Percentiles rank a stretch among this genome's conserved stretches.
phyloP scores from a whole-genome alignment of 148 eudicot species.

The Pharnaceum exiguum region DNA sequence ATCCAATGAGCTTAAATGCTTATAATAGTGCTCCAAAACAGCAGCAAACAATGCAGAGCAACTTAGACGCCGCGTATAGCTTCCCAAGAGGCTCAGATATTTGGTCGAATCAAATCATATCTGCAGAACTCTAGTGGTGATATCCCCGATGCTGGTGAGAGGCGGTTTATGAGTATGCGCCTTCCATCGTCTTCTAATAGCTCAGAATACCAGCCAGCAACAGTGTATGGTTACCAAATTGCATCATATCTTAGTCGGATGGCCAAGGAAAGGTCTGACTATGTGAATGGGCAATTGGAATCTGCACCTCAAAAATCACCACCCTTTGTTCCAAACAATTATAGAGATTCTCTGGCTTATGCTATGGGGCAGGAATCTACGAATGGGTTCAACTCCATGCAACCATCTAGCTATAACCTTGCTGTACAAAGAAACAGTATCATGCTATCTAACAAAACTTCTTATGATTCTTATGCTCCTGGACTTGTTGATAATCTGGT shows the following conservation, averaged over 20 bases:
- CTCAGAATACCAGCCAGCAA: slow-evolving; percentile 73
- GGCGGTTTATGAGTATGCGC: slow-evolving; percentile 75
- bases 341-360: slow-evolving; percentile 44
- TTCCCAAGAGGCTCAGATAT: slow-evolving; percentile 42
- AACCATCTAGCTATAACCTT: slow-evolving; percentile 60
- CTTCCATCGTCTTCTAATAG: slow-evolving; percentile 62
- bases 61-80: slow-evolving; percentile 43
- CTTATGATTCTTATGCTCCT: slow-evolving; percentile 32
- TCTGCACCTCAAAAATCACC: slow-evolving; percentile 34
- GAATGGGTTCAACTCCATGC: slow-evolving; percentile 38
- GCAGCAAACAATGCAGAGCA: slow-evolving; percentile 29
- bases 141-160: slow-evolving; percentile 52
- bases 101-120: slow-evolving; percentile 49
- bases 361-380: slow-evolving; percentile 38
- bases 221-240: slow-evolving; percentile 76
- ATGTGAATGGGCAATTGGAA: slow-evolving; percentile 41
- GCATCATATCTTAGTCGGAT: slow-evolving; percentile 47
- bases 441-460: slow-evolving; percentile 43
- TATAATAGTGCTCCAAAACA: slow-evolving; percentile 38
- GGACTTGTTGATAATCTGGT: slow-evolving; percentile 28
- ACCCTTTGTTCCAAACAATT: slow-evolving; percentile 42
- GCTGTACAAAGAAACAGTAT: slow-evolving; percentile 52
- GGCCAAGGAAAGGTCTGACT: slow-evolving; percentile 48
- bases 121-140: slow-evolving; percentile 31
- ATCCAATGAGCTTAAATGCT: slow-evolving; percentile 36